These are phyloP conservation scores for Hymenoscyphus infarciens DNA, from an alignment of 2,329 filamentous ascomycete species.

Conservation along the genomic window DNA sequence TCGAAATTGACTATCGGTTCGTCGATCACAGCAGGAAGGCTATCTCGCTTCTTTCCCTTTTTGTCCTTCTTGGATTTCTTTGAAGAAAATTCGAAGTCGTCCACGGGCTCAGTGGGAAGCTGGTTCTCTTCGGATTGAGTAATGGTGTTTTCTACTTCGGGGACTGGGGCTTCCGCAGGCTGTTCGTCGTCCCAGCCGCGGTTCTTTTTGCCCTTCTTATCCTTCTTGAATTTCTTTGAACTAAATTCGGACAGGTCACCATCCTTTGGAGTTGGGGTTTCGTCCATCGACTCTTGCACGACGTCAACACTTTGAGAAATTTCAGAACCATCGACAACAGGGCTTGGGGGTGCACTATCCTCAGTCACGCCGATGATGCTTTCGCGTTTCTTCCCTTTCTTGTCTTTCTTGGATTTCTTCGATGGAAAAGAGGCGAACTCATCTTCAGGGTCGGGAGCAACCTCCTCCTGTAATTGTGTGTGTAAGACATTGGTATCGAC, in stretches of 20 bases:
- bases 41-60: conserved; percentile 13
- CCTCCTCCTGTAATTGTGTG: background rate
- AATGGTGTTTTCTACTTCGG: background rate
- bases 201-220: conserved; percentile 12
- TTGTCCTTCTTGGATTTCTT: conserved; percentile 14
- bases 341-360: background rate
- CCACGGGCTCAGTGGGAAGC: background rate
- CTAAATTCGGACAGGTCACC: conserved; percentile 1
- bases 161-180: background rate
- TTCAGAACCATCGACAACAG: background rate
- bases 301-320: background rate
- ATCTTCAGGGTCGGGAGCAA: conserved; percentile 2
- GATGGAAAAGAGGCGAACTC: conserved; percentile 18
- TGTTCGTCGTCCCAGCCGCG: background rate
- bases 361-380: conserved; percentile 6
- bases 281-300: conserved; percentile 3
- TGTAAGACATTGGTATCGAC: background rate
- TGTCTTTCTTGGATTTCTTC: conserved; percentile 41
- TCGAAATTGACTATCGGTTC: background rate
- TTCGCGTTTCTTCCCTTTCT: conserved; percentile 31
- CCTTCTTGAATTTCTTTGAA: conserved; percentile 13
- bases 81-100: conserved; percentile 2
- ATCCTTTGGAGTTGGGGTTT: conserved; percentile 5
- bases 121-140: background rate
- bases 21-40: conserved; percentile 5